phyloP scores from a whole-genome alignment of 2,329 filamentous ascomycete genomes.

The Ophiosphaerella korrae region DNA sequence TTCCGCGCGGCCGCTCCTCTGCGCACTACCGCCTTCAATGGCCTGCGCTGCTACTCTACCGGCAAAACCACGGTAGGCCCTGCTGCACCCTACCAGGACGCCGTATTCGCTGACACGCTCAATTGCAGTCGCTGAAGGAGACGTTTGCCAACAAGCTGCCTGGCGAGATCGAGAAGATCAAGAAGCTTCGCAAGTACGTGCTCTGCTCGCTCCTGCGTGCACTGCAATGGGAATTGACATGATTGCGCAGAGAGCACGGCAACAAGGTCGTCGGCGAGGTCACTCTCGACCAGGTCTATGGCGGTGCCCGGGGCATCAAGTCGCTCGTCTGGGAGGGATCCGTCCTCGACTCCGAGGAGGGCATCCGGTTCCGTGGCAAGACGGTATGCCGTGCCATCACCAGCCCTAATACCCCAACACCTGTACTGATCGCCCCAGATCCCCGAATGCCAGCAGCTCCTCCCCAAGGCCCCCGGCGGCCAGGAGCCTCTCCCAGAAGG shows the following conservation, averaged over 20 bases:
- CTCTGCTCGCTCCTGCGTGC: slow-evolving; percentile 4
- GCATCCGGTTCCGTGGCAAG: slow-evolving; percentile 98
- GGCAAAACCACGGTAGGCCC: slow-evolving; percentile 76
- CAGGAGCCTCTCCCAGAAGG: slow-evolving; percentile 97
- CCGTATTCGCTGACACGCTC: slow-evolving; percentile 29
- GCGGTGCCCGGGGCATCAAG: slow-evolving; percentile 99
- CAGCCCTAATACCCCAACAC: slow-evolving; percentile 5
- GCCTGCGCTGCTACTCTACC: slow-evolving; percentile 87
- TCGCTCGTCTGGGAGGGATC: slow-evolving; percentile 95
- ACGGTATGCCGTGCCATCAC: slow-evolving; percentile 60
- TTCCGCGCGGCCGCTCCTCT: slow-evolving; percentile 73
- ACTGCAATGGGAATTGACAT: slow-evolving; percentile 32
- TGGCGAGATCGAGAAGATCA: slow-evolving; percentile 98
- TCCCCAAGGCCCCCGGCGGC: slow-evolving; percentile 96
- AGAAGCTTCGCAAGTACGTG: slow-evolving; percentile 89
- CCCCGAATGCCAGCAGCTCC: slow-evolving; percentile 95
- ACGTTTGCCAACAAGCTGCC: slow-evolving; percentile 95
- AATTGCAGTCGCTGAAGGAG: slow-evolving; percentile 86
- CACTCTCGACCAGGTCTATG: slow-evolving; percentile 98
- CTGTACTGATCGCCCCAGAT: slow-evolving; percentile 60
- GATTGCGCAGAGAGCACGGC: slow-evolving; percentile 76
- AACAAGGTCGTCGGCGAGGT: slow-evolving; percentile 96
- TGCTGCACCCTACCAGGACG: slow-evolving; percentile 8
- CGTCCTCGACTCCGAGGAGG: slow-evolving; percentile 97
- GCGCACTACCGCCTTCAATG: slow-evolving; percentile 77